Conservation (phyloP, 2,329 filamentous ascomycete genomes). For the Apiospora pterosperma region DNA sequence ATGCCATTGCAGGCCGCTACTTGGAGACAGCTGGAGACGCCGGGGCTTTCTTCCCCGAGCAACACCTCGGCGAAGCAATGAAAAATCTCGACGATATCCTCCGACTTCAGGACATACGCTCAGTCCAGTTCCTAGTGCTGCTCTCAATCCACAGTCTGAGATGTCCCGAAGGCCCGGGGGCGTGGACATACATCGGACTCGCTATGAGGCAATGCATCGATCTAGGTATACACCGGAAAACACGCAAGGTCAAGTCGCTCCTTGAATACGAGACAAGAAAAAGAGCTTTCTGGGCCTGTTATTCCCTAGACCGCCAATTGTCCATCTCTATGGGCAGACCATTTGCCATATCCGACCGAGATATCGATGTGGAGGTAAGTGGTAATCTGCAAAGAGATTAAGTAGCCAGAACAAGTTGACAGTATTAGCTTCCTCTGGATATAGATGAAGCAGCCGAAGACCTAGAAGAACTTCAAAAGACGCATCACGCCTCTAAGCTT, state of each 20-base stretch:
- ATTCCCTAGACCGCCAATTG: slow-evolving; percentile 27
- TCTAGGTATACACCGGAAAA: slow-evolving; percentile 18
- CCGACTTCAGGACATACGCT: slow-evolving; percentile 15
- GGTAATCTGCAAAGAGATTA: not conserved
- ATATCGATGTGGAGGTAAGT: slow-evolving; percentile 21
- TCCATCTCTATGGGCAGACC: slow-evolving; percentile 27
- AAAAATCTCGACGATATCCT: slow-evolving; percentile 15
- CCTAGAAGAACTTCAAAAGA: slow-evolving; percentile 6
- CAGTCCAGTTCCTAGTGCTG: slow-evolving; percentile 17
- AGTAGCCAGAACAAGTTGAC: not conserved
- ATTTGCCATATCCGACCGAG: slow-evolving; percentile 26
- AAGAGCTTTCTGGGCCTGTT: slow-evolving; percentile 28
- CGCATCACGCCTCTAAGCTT: not conserved
- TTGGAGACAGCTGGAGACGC: slow-evolving; percentile 26
- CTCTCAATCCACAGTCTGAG: slow-evolving; percentile 18
- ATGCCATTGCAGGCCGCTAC: slow-evolving; percentile 27
- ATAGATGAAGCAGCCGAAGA: slow-evolving; percentile 21
- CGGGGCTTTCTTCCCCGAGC: slow-evolving; percentile 14
- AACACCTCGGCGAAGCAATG: slow-evolving; percentile 16
- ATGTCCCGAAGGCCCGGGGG: slow-evolving; percentile 12
- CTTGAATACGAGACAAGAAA: slow-evolving; percentile 22
- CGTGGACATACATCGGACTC: slow-evolving; percentile 18
- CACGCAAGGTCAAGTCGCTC: slow-evolving; percentile 9
- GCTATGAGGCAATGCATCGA: slow-evolving; percentile 20
- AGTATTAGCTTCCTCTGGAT: slow-evolving; percentile 21